Evolutionary conservation across 73 alveolate species (phyloP).

Genomic region (Effrenium voratum): DNA sequence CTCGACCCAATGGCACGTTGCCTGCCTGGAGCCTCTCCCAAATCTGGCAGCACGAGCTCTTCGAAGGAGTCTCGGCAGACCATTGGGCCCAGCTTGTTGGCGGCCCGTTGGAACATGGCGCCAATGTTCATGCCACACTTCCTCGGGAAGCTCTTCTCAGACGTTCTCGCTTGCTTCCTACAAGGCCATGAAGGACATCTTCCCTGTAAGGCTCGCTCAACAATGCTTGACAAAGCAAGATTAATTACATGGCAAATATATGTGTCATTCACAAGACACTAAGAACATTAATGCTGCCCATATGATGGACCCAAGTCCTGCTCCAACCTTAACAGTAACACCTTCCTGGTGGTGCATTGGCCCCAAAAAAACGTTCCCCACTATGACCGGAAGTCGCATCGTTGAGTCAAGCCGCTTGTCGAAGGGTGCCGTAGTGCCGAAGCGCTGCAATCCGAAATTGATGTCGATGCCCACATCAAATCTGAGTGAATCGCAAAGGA

Average conservation of each 20-base stretch:
- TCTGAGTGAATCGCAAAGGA: too few relatives aligned
- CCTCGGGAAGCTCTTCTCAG: not conserved
- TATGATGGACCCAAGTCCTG: too few relatives aligned
- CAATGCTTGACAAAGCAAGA: not conserved
- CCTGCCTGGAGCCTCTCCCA: constrained; percentile 39
- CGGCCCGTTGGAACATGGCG: constrained; percentile 68
- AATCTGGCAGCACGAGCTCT: constrained; percentile 26
- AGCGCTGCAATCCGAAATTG: constrained; percentile 46
- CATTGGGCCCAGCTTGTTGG: constrained; percentile 79
- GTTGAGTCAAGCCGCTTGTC: constrained; percentile 25
- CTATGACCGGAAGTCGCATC: not conserved
- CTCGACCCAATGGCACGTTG: too few relatives aligned
- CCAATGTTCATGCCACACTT: constrained; percentile 83
- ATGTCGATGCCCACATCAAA: constrained; percentile 61
- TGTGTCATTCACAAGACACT: not conserved
- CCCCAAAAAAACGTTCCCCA: too few relatives aligned
- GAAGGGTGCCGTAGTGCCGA: constrained; percentile 42
- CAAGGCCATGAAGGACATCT: not conserved
- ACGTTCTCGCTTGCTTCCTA: not conserved
- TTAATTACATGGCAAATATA: not conserved
- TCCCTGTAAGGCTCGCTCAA: not conserved
- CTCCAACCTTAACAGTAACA: not conserved
- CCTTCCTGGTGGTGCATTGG: too few relatives aligned
- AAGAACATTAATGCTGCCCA: not conserved
- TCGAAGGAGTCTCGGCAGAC: constrained; percentile 53